These are phyloP conservation scores for Mallotus repandus DNA, from an alignment of 441 rosid species.

Conservation along the genomic window DNA sequence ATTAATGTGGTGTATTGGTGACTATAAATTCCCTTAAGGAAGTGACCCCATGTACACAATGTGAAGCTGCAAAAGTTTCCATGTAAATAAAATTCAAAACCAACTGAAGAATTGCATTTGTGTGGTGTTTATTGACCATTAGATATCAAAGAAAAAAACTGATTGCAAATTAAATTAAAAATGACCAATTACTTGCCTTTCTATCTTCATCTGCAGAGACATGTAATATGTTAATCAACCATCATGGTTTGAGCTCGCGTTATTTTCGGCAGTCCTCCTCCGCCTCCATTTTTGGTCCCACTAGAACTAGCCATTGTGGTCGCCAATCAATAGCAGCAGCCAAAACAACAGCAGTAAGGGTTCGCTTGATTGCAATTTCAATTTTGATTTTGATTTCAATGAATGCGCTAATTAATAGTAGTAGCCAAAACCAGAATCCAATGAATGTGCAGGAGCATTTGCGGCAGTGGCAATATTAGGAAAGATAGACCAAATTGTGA, in stretches of 20 bases:
- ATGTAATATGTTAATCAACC: conserved; percentile 13
- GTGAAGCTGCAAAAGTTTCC: neutral
- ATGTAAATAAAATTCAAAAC: no score
- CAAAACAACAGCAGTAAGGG: neutral
- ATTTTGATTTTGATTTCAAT: neutral
- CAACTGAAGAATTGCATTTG: no score
- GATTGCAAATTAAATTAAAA: no score
- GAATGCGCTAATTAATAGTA: no score
- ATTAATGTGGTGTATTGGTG: conserved; percentile 38
- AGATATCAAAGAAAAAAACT: no score
- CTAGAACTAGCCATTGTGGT: conserved; percentile 75
- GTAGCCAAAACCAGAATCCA: no score
- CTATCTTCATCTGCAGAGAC: no score
- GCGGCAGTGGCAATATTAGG: no score
- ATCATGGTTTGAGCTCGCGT: conserved; percentile 49
- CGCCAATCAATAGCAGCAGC: neutral
- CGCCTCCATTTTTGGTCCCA: conserved; percentile 45
- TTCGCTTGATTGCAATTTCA: neutral
- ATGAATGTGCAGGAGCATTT: no score
- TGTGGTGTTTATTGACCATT: no score
- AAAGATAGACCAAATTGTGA: no score
- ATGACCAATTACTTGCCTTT: no score
- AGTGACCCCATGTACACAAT: conserved; percentile 63
- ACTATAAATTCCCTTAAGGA: conserved; percentile 32
- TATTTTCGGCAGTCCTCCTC: conserved; percentile 35